A percentile compares a stretch with the other conserved stretches of the same genome.
Evolutionary conservation across 1,139 yeast genomes (phyloP).

Genomic region (Diutina rugosa): DNA sequence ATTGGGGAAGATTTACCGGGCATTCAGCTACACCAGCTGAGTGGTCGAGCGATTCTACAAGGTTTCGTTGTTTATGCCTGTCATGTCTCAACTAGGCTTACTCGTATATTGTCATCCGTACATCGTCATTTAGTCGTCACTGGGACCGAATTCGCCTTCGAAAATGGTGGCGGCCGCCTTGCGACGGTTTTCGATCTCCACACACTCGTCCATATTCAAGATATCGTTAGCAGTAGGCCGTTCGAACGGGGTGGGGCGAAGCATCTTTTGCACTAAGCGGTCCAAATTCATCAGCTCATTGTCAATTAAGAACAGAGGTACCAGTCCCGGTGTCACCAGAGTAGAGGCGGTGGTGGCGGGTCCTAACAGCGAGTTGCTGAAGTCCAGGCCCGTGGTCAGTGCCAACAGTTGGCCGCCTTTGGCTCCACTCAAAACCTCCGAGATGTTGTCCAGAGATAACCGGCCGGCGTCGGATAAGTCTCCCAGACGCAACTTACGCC

Average conservation of each 20-base stretch:
- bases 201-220: slow-evolving; percentile 58
- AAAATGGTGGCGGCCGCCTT: slow-evolving; percentile 92
- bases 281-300: slow-evolving; percentile 35
- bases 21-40: no score
- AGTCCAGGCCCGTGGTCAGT: not conserved
- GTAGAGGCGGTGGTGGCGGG: not conserved
- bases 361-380: not conserved
- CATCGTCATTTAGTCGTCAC: slow-evolving; percentile 8
- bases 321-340: slow-evolving; percentile 47
- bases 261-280: slow-evolving; percentile 75
- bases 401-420: slow-evolving; percentile 6
- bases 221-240: slow-evolving; percentile 72
- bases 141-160: slow-evolving; percentile 93
- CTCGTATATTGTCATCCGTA: not conserved
- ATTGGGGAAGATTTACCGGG: no score
- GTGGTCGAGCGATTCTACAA: no score
- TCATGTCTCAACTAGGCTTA: not conserved
- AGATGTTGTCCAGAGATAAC: slow-evolving; percentile 44
- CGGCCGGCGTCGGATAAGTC: slow-evolving; percentile 93
- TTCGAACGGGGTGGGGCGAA: slow-evolving; percentile 70
- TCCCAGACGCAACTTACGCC: slow-evolving; percentile 94
- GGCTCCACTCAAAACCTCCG: slow-evolving; percentile 23
- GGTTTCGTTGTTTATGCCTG: not conserved
- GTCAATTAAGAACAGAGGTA: slow-evolving; percentile 71
- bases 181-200: slow-evolving; percentile 67